These are phyloP conservation scores for Mortierella polycephala DNA, from an alignment of 371 early-diverging fungal species.

Conservation along the genomic window DNA sequence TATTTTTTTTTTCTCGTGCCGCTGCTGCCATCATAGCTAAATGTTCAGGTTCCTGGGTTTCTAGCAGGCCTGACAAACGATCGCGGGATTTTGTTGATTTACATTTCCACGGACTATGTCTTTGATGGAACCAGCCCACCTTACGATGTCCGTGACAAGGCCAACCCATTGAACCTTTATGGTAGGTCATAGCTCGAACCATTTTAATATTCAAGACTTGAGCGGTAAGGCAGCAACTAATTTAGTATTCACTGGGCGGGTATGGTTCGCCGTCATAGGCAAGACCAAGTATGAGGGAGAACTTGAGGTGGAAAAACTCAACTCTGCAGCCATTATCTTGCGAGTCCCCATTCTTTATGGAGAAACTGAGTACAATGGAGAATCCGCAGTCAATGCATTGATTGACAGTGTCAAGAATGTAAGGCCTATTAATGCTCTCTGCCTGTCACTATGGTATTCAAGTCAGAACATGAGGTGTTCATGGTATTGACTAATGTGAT, in stretches of 20 bases:
- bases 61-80: slow-evolving; percentile 66
- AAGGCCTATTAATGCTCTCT: not conserved
- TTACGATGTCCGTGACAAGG: slow-evolving; percentile 73
- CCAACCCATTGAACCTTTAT: slow-evolving; percentile 87
- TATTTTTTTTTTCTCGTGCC: not conserved
- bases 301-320: slow-evolving; percentile 63
- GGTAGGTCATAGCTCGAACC: slow-evolving; percentile 49
- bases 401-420: slow-evolving; percentile 69
- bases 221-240: too few species aligned
- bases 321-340: slow-evolving; percentile 73
- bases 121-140: slow-evolving; percentile 89
- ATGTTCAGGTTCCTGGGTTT: slow-evolving; percentile 69
- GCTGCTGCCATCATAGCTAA: slow-evolving; percentile 58
- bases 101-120: slow-evolving; percentile 93
- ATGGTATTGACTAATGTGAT: too few species aligned
- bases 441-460: too few species aligned
- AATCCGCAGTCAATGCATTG: slow-evolving; percentile 83
- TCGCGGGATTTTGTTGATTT: slow-evolving; percentile 69
- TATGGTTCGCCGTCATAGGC: slow-evolving; percentile 50
- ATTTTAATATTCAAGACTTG: not conserved
- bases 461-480: too few species aligned
- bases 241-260: not conserved
- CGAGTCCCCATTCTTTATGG: slow-evolving; percentile 90
- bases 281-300: slow-evolving; percentile 82
- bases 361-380: slow-evolving; percentile 68